A percentile compares a stretch with the other conserved stretches of the same genome.
phyloP scores from a whole-genome alignment of 495 filamentous ascomycete genomes.

The Penicillium lividum region DNA sequence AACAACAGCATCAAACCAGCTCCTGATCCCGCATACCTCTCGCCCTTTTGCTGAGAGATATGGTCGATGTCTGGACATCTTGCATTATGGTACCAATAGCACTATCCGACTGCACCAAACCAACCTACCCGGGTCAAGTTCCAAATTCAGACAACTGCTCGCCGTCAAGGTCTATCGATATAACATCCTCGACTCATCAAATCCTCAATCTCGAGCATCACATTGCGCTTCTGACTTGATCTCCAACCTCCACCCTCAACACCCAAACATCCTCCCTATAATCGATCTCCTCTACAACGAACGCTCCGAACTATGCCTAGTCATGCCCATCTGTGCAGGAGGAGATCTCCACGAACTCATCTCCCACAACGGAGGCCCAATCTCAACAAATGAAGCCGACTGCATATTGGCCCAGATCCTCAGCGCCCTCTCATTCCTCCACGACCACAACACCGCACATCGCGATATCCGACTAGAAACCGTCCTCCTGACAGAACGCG shows the following conservation, averaged over 20 bases:
- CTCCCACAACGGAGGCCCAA: slow-evolving; percentile 57
- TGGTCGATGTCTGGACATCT: slow-evolving; percentile 30
- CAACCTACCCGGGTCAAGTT: slow-evolving; percentile 5
- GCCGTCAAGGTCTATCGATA: slow-evolving; percentile 94
- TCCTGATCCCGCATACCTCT: background rate
- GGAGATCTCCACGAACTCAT: slow-evolving; percentile 90
- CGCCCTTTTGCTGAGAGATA: slow-evolving; percentile 28
- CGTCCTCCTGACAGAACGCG: slow-evolving; percentile 81
- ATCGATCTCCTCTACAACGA: slow-evolving; percentile 86
- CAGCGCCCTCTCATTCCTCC: slow-evolving; percentile 93
- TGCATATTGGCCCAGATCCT: slow-evolving; percentile 97
- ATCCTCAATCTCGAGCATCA: slow-evolving; percentile 80
- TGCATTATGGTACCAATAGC: slow-evolving; percentile 35
- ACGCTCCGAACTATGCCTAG: slow-evolving; percentile 92
- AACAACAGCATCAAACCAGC: slow-evolving; percentile 4
- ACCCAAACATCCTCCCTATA: slow-evolving; percentile 94
- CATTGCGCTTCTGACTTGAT: slow-evolving; percentile 83
- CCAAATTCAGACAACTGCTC: slow-evolving; percentile 61
- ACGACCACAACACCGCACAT: slow-evolving; percentile 92
- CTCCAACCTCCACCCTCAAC: slow-evolving; percentile 65
- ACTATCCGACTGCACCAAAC: slow-evolving; percentile 30
- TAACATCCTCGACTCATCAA: slow-evolving; percentile 76
- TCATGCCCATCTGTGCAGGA: slow-evolving; percentile 94
- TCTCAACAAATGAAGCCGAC: slow-evolving; percentile 83
- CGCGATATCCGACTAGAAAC: slow-evolving; percentile 96